Conservation (phyloP, 2,329 filamentous ascomycete species). For the Chrysoporthe deuterocubensis region DNA sequence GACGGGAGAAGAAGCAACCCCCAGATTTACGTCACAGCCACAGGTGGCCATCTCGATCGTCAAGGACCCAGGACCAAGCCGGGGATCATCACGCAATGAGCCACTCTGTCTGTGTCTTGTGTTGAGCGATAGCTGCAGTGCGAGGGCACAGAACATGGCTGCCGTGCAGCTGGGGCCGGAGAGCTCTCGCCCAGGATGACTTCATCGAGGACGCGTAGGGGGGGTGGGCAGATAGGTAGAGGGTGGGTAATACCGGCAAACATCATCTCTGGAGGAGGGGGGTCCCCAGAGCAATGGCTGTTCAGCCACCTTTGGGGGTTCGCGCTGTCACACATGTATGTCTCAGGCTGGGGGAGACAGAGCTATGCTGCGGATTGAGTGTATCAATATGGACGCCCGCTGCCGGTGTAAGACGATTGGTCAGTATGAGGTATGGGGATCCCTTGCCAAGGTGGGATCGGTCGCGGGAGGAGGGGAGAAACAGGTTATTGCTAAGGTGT, state of each 20-base stretch:
- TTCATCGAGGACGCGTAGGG: slow-evolving; percentile 24
- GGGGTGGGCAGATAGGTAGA: background rate
- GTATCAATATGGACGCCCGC: slow-evolving; percentile 1
- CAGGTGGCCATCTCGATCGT: slow-evolving; percentile 27
- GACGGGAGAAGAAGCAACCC: background rate
- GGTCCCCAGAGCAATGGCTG: too few relatives aligned
- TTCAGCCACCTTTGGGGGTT: too few relatives aligned
- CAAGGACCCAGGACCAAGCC: background rate
- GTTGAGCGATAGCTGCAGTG: slow-evolving; percentile 14
- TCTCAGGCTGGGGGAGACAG: background rate
- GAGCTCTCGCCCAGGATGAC: slow-evolving; percentile 25
- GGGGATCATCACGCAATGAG: slow-evolving; percentile 19
- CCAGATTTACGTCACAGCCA: slow-evolving; percentile 29
- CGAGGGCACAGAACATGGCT: slow-evolving; percentile 15
- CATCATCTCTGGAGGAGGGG: background rate
- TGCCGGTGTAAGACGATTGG: slow-evolving; percentile 29
- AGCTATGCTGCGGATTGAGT: background rate
- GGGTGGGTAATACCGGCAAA: slow-evolving; percentile 22
- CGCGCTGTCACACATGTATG: too few relatives aligned
- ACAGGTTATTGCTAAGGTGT: slow-evolving; percentile 32
- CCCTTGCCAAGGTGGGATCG: slow-evolving; percentile 24
- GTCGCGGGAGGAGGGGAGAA: slow-evolving; percentile 22
- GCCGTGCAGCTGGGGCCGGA: slow-evolving; percentile 14
- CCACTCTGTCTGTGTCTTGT: background rate
- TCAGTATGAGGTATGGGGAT: slow-evolving; percentile 6